Base-by-base conservation (phyloP, 768 basidiomycete genomes). In the Dacryopinax primogenitus region DNA sequence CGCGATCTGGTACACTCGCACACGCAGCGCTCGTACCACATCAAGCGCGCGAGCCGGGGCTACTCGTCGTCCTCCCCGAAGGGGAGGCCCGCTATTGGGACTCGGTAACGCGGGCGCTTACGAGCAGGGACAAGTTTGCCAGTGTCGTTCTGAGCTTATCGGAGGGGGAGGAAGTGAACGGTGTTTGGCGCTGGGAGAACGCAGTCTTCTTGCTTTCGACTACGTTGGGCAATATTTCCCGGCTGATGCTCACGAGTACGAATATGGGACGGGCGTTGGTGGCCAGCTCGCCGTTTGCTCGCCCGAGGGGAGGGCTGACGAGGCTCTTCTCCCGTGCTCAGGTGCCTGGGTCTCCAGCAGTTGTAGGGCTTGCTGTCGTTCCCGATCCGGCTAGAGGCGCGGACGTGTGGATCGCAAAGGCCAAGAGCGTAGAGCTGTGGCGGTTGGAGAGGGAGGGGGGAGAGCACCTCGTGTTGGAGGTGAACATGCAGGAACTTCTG, bases 81-180 rank as follows among this genome's bases (percentile, higher is more conserved):
- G 93, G 93, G 2, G 78, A 84, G 68, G 76, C 91, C 64, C 83
- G 89, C 36, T 89, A 90, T 73, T 97, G 93, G 93, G 86, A 92
- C 65, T 87, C 85, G 66, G 86, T 94, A 67, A 70, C 70, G 26
- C 44, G 70, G 11, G 73, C 74, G 7, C 69, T 77, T 26, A 70
- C 73, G 16, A 76, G 74, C 36, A 73, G 71, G 13, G 76, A 75
- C 32, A 68, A 75, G 13, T 76, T 66, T 63, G 70, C 71, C 32
- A 41, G 67, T 2, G 61, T 68, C 11, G 58, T 67, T n/a, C 63
- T 68, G 1, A 33, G 62, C 15, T 41, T 74, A 0, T 65, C 68
- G 11, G 65, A 74, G 11, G 72, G 67, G 15, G 71, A 73, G 47
- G 69, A 72, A 23, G 72, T 74, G 26, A 66, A 66, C 18, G 71